phyloP scores from a whole-genome alignment of 2,329 filamentous ascomycete genomes.

The Claviceps sp. region DNA sequence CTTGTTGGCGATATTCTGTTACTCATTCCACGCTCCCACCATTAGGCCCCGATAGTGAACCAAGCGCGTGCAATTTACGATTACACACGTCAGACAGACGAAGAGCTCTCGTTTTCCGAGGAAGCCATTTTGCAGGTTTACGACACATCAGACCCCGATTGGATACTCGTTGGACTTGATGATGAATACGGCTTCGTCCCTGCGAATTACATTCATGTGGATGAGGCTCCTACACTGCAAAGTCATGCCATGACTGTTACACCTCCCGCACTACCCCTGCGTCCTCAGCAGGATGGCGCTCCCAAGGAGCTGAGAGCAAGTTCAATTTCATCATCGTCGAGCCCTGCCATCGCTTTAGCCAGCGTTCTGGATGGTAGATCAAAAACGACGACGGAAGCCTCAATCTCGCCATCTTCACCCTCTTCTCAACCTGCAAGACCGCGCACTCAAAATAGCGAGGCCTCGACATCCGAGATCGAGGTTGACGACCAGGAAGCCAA shows the following conservation, averaged over 20 bases:
- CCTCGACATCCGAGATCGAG: constrained; percentile 17
- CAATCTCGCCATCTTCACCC: constrained; percentile 12
- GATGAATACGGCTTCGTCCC: constrained; percentile 89
- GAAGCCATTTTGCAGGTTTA: constrained; percentile 73
- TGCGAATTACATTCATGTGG: constrained; percentile 83
- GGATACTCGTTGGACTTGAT: constrained; percentile 80
- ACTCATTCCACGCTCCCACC: not conserved
- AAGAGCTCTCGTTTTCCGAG: constrained; percentile 91
- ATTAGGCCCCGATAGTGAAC: constrained; percentile 48
- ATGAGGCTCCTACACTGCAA: constrained; percentile 31
- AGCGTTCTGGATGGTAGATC: constrained; percentile 38
- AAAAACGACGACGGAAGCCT: constrained; percentile 16
- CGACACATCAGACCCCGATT: constrained; percentile 85
- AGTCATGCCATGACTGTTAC: constrained; percentile 20
- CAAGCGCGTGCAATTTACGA: constrained; percentile 92
- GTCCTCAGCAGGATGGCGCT: constrained; percentile 22
- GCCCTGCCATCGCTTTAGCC: constrained; percentile 42
- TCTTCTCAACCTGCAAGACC: constrained; percentile 15
- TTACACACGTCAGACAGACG: constrained; percentile 92
- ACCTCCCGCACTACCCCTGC: constrained; percentile 30
- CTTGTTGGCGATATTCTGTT: not conserved
- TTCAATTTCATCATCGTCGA: constrained; percentile 16
- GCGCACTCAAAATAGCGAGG: constrained; percentile 14
- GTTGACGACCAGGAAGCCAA: constrained; percentile 17
- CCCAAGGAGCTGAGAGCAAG: constrained; percentile 19